Conservation (phyloP, 108 stramenopile genomes). For the Stephanodiscus triporus region DNA sequence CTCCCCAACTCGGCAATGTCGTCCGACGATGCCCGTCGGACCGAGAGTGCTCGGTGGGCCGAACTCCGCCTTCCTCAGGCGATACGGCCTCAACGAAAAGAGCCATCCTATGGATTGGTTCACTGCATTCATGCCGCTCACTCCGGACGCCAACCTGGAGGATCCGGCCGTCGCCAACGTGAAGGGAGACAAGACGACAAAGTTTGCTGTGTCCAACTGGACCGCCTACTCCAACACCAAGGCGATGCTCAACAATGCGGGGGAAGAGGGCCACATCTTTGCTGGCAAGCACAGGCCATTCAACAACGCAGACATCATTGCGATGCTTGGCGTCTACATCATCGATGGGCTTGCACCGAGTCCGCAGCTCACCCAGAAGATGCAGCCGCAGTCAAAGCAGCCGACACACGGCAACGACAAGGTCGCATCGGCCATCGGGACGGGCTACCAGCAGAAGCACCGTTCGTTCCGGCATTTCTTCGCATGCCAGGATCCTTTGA, state of each 20-base stretch:
- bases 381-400: conserved; percentile 16
- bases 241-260: too few relatives aligned
- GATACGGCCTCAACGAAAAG: conserved; percentile 16
- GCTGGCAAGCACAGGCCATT: conserved; percentile 5
- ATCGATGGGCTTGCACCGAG: conserved; percentile 14
- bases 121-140: too few relatives aligned
- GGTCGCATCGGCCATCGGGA: not conserved
- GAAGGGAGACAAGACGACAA: too few relatives aligned
- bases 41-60: conserved; percentile 5
- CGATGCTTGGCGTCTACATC: too few relatives aligned
- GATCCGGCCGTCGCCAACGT: too few relatives aligned
- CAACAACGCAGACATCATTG: too few relatives aligned
- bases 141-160: too few relatives aligned
- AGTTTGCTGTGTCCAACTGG: too few relatives aligned
- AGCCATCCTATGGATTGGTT: too few relatives aligned
- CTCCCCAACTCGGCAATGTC: too few relatives aligned
- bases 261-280: conserved; percentile 21
- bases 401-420: conserved; percentile 19
- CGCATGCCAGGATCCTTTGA: conserved; percentile 13
- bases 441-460: conserved; percentile 1
- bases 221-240: too few relatives aligned
- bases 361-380: conserved; percentile 2
- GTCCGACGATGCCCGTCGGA: not conserved
- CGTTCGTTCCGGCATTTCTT: conserved; percentile 21
- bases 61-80: conserved; percentile 16